A percentile compares a stretch with the other conserved stretches of the same genome.
Evolutionary conservation across 2,329 filamentous ascomycete species (phyloP).

Genomic region (Sporothrix brasiliensis): DNA sequence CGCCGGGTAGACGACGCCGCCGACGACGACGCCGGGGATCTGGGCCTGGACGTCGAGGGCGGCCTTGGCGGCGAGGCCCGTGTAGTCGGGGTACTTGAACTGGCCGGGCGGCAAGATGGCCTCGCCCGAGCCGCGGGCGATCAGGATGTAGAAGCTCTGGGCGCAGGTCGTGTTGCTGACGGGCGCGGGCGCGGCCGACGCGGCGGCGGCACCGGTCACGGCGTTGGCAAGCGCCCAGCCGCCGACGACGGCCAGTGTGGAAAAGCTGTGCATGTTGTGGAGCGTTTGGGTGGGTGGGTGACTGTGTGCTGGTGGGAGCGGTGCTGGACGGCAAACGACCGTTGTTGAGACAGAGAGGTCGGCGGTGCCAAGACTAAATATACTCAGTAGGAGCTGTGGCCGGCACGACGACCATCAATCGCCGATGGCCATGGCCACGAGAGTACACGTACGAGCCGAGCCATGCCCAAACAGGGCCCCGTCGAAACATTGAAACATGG

Average conservation of each 20-base stretch:
- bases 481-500: background rate
- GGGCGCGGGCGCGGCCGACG: background rate
- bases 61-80: background rate
- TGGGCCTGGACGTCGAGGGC: background rate
- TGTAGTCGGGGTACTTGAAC: slow-evolving; percentile 15
- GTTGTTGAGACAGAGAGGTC: background rate
- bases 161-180: slow-evolving; percentile 13
- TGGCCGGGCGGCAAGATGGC: background rate
- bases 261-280: background rate
- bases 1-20: slow-evolving; percentile 19
- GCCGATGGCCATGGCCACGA: too few relatives aligned
- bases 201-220: background rate
- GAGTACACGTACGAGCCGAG: too few relatives aligned
- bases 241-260: background rate
- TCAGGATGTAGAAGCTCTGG: background rate
- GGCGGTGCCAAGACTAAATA: background rate
- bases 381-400: background rate
- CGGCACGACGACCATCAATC: background rate
- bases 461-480: background rate
- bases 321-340: background rate
- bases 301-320: background rate
- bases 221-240: background rate
- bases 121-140: slow-evolving; percentile 3
- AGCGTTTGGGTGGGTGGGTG: too few relatives aligned
- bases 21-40: background rate